Evolutionary conservation across 148 eudicot genomes (phyloP).

Genomic region (Oxyria digyna): DNA sequence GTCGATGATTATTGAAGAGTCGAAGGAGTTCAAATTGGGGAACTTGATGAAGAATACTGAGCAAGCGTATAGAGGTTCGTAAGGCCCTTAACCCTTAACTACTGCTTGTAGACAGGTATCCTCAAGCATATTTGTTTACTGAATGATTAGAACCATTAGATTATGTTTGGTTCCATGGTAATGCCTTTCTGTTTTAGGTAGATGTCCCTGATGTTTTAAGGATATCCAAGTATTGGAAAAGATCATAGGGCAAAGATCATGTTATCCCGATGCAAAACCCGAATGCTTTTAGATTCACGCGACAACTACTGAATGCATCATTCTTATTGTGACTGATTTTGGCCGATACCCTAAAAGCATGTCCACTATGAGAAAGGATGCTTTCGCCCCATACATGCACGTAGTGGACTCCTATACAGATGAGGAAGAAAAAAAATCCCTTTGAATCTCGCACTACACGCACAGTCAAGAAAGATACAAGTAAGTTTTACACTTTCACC

Average conservation of each 20-base stretch:
- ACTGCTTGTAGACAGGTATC: no score
- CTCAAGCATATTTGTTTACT: background rate
- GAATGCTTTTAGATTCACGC: constrained; percentile 77
- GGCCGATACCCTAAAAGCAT: constrained; percentile 60
- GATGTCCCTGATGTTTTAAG: constrained; percentile 54
- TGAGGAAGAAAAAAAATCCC: constrained; percentile 55
- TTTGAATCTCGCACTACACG: constrained; percentile 61
- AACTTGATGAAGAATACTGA: no score
- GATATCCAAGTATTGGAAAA: constrained; percentile 69
- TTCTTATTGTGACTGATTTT: constrained; percentile 92
- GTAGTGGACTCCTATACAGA: constrained; percentile 63
- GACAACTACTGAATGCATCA: constrained; percentile 76
- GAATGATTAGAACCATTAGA: background rate
- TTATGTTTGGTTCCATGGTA: background rate
- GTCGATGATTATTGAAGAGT: no score
- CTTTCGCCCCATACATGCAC: constrained; percentile 90
- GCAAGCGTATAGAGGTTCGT: no score
- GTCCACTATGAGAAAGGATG: constrained; percentile 82
- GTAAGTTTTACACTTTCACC: constrained; percentile 8
- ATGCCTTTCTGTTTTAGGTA: constrained; percentile 37
- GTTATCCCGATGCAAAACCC: constrained; percentile 97
- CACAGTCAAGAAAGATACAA: constrained; percentile 78
- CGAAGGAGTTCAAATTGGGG: no score
- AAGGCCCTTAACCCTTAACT: no score
- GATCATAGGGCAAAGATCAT: constrained; percentile 82